Base-by-base conservation (phyloP, 805 yeast species). In the Tetrapisispora pingtungensis region DNA sequence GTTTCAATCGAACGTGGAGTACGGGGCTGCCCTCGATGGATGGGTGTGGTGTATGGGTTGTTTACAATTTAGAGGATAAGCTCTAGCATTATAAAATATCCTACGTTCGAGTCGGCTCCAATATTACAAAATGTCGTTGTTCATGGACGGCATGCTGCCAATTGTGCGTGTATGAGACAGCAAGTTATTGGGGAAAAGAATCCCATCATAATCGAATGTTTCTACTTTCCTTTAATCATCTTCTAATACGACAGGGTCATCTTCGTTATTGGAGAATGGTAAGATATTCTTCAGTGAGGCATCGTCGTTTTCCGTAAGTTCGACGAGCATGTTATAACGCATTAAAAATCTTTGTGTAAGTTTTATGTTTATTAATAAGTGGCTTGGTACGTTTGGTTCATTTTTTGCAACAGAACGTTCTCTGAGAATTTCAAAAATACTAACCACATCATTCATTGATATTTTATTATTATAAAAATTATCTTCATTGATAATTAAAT, bases 281-380 rank as follows among this genome's bases (percentile, higher is more conserved):
- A 47, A 48, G 5, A 60, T 55, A 33, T 60, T 59, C 4, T 47
- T 41, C 14, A 64, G 48, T 10, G 63, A 58, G 2, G 66, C 67
- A 12, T 37, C 40, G 27, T 49, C 43, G 36, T 59, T 59, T 32
- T 61, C 64, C 7, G 65, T 56, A 28, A 62, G 34, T 41, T 64
- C 68, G 1, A 64, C 67, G 26, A 64, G 41, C 1, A 60, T 53
- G 39, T 64, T 64, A 43, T 58, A 64, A 17, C 68, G 56, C 2
- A 61, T 53, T 1, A 62, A 62, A 53, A 64, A 64, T 22, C 68
- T 52, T 13, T 55, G 56, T 33, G 57, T 55, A 15, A 54, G 46
- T 3, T 40, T 42, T 1, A 62, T 45, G 10, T 40, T 41, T 7
- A 50, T 55, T 13, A 47, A 49, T 31, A 64, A 30, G 31, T 44